phyloP scores from a whole-genome alignment of 192 early-diverging fungal species.

The Oehlia diaphana region DNA sequence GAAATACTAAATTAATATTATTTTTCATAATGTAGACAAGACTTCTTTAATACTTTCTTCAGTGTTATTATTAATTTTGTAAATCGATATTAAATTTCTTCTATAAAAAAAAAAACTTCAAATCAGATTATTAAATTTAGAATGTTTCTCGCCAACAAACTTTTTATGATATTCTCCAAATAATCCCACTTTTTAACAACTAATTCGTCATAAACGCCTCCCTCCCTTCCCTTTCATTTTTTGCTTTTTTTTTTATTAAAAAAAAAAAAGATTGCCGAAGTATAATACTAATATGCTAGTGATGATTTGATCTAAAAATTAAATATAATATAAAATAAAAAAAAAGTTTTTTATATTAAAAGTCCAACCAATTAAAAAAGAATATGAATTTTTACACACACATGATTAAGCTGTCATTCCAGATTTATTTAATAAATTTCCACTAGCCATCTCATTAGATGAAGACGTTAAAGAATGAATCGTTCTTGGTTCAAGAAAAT shows the following conservation, averaged over 20 bases:
- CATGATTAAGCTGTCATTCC: background rate
- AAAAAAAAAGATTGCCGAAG: too few relatives aligned
- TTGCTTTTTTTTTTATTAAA: too few relatives aligned
- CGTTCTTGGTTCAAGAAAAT: conserved; percentile 37
- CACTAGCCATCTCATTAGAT: conserved; percentile 22
- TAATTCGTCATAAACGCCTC: too few relatives aligned
- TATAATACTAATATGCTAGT: background rate
- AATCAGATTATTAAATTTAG: background rate
- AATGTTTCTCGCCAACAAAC: background rate
- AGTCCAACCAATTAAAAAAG: background rate
- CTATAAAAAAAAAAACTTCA: background rate
- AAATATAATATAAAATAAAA: too few relatives aligned
- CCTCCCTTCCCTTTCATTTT: too few relatives aligned
- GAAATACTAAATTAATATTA: background rate
- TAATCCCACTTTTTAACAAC: too few relatives aligned
- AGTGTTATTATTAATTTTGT: background rate
- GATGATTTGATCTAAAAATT: background rate
- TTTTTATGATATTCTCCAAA: too few relatives aligned
- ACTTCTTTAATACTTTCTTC: background rate
- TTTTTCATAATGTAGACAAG: background rate
- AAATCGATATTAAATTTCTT: background rate
- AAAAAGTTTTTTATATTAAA: background rate
- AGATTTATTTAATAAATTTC: conserved; percentile 16
- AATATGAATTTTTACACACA: background rate
- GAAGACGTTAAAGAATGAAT: conserved; percentile 22